Conservation (phyloP, 345 rosid genomes). For the Gossypium australe region DNA sequence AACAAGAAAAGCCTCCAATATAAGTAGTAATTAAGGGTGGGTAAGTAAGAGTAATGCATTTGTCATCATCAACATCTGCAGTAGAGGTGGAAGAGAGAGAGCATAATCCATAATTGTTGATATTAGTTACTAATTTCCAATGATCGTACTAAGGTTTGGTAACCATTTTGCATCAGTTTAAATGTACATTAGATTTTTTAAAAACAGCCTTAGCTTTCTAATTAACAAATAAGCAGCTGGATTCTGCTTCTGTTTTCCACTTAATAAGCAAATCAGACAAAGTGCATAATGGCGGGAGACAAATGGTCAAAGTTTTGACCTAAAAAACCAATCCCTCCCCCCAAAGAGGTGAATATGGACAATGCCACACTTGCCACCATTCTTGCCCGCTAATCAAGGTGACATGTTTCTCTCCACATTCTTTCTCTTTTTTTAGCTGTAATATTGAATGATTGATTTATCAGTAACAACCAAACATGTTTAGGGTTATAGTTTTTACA, state of each 20-base stretch:
- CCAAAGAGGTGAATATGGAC: constrained; percentile 12
- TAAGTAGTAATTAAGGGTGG: too few species aligned
- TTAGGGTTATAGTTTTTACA: constrained; percentile 1
- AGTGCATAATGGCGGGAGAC: constrained; percentile 9
- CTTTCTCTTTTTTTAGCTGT: background rate
- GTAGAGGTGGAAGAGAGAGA: background rate
- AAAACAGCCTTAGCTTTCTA: too few species aligned
- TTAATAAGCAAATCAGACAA: constrained; percentile 18
- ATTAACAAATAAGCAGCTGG: constrained; percentile 2
- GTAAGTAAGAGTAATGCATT: too few species aligned
- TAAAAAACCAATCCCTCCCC: background rate
- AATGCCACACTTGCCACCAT: background rate
- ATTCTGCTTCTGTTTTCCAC: background rate
- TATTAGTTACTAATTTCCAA: background rate
- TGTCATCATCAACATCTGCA: constrained; percentile 3
- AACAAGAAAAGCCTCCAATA: too few species aligned
- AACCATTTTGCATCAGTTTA: constrained; percentile 1
- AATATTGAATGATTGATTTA: background rate
- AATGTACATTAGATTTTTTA: background rate
- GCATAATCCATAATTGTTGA: background rate
- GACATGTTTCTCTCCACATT: constrained; percentile 35
- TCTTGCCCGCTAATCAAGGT: constrained; percentile 42
- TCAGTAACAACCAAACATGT: background rate
- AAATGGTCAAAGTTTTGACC: constrained; percentile 30
- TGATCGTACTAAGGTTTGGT: constrained; percentile 12